Base-by-base conservation (phyloP, 2,329 filamentous ascomycete genomes). In the Sphaerulina musiva region DNA sequence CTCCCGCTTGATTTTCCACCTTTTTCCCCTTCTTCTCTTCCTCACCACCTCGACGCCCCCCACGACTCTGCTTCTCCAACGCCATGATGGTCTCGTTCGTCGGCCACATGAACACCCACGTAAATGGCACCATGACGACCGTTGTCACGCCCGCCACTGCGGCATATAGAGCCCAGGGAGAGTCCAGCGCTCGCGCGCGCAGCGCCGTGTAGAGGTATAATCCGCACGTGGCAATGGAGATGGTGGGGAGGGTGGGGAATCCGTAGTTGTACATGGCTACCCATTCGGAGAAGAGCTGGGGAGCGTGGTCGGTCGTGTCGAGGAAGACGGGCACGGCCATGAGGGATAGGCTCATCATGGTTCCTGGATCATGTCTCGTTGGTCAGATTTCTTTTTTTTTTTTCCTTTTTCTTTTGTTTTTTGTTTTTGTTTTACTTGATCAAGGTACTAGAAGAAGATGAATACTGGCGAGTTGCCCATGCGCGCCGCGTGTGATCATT, bases 11-110 rank as follows among this genome's bases (percentile, higher is more conserved):
- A 20, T 20, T 17, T 14, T n/a, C n/a, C 31, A 23, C n/a, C 31
- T 34, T 43, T 20, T 20, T 20, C 20, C 20, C 20, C 20, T 20
- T 20, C 20, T 20, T 20, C 20, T 20, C 20, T 4, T 20, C 20
- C 2, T 4, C 20, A 20, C 20, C 38, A 38, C 63, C 66, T 5
- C 66, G 20, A 20, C 20, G 20, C 3, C 61, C 48, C 64, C n/a
- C 38, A n/a, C 43, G 43, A 20, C 20, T 50, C 39, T 42, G 20
- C 20, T 39, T 11, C 20, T 42, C 46, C 39, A 54, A 40, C 29
- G 38, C 40, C n/a, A 31, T 45, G 12, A 55, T 20, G 2, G 10
- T 36, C 10, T 48, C 36, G 26, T 55, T 55, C 12, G 48, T 48
- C 26, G 31, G 29, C 32, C 23, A 31, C 46, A 55, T 45, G 14